Evolutionary conservation across 495 filamentous ascomycete genomes (phyloP).

Genomic region (Penicillium bovifimosum): DNA sequence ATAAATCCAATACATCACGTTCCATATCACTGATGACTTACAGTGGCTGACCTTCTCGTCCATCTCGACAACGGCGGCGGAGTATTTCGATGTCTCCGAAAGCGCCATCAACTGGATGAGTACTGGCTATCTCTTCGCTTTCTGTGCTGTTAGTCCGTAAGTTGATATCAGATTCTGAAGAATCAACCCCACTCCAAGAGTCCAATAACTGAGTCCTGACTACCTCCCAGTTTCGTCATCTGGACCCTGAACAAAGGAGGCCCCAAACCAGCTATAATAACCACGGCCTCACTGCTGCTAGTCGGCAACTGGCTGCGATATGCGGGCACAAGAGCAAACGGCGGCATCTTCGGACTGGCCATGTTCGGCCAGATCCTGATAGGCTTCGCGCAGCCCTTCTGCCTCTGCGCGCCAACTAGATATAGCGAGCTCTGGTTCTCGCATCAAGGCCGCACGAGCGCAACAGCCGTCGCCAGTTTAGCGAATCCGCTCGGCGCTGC

Average conservation of each 20-base stretch:
- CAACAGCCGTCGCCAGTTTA: slow-evolving; percentile 78
- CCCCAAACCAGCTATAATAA: slow-evolving; percentile 72
- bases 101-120: slow-evolving; percentile 88
- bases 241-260: slow-evolving; percentile 73
- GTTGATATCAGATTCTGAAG: slow-evolving; percentile 18
- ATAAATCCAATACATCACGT: neutral
- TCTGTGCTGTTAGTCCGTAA: slow-evolving; percentile 65
- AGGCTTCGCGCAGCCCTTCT: slow-evolving; percentile 87
- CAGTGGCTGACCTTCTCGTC: slow-evolving; percentile 93
- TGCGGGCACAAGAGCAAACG: slow-evolving; percentile 60
- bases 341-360: slow-evolving; percentile 64
- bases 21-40: slow-evolving; percentile 2
- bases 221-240: slow-evolving; percentile 55
- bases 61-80: slow-evolving; percentile 67
- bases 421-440: slow-evolving; percentile 97
- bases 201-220: neutral
- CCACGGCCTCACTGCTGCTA: slow-evolving; percentile 64
- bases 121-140: slow-evolving; percentile 81
- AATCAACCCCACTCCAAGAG: neutral
- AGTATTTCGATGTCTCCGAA: slow-evolving; percentile 70
- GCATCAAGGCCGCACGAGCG: slow-evolving; percentile 71
- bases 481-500: slow-evolving; percentile 88
- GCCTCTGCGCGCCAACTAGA: slow-evolving; percentile 79
- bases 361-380: slow-evolving; percentile 95
- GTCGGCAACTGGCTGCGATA: slow-evolving; percentile 92